phyloP scores from a whole-genome alignment of 2,329 filamentous ascomycete species.

The Trichoderma arundinaceum region DNA sequence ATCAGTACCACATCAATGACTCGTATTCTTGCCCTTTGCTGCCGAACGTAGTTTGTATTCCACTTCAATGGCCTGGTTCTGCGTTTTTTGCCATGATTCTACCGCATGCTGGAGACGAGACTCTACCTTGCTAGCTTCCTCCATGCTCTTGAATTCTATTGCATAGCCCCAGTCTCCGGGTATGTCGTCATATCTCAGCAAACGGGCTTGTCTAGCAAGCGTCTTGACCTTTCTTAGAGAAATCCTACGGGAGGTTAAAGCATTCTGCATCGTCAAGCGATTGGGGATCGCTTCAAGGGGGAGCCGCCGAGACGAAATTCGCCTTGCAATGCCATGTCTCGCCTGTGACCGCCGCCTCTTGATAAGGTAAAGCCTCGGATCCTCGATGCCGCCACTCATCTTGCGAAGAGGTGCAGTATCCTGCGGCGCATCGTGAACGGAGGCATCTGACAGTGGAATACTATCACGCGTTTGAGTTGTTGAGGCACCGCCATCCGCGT shows the following conservation, averaged over 20 bases:
- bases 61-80: slow-evolving; percentile 32
- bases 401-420: not conserved
- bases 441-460: not conserved
- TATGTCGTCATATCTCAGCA: not conserved
- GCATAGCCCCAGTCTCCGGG: slow-evolving; percentile 21
- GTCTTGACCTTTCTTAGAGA: not conserved
- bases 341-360: slow-evolving; percentile 34
- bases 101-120: slow-evolving; percentile 35
- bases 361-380: slow-evolving; percentile 36
- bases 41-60: slow-evolving; percentile 38
- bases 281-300: slow-evolving; percentile 40
- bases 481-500: not conserved
- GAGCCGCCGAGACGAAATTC: slow-evolving; percentile 36
- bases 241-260: slow-evolving; percentile 29
- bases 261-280: slow-evolving; percentile 33
- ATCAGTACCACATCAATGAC: not conserved
- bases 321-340: slow-evolving; percentile 34
- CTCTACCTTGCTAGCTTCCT: slow-evolving; percentile 37
- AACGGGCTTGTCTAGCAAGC: not conserved
- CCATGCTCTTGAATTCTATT: slow-evolving; percentile 38
- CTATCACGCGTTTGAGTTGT: not conserved
- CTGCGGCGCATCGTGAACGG: not conserved
- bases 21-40: slow-evolving; percentile 38
- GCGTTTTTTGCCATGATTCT: slow-evolving; percentile 36
- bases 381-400: slow-evolving; percentile 8